Base-by-base conservation (phyloP, 768 basidiomycete species). In the Polyporus arcularius region DNA sequence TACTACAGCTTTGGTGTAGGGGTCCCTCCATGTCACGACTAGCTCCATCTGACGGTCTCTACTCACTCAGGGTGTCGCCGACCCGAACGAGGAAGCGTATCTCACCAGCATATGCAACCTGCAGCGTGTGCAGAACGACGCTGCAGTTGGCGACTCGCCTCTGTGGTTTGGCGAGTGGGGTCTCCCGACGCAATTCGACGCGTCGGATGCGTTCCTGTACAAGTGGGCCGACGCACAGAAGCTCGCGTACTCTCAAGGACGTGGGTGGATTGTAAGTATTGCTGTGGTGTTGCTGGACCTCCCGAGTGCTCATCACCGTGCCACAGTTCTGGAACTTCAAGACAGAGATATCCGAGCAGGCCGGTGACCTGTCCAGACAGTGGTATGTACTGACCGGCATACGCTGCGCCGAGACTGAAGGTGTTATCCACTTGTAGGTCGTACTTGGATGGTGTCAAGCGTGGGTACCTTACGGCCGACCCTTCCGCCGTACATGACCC, bases 191-290 rank as follows among this genome's bases (percentile, higher is more conserved):
- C 78, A 88, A 60, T 90, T 89, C 71, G 51, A 71, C 32, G 85
- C 88, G 4, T 82, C 84, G 2, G 80, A 89, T 54, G 79, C 68
- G 0, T 90, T 90, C 76, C 70, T 90, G 45, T 61, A 53, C 58
- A 73, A 87, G 67, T 90, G 89, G 89, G 89, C 87, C 11, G 89
- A 90, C 65, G 87, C 89, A 28, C 89, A 90, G 71, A 90, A 90
- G 70, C 72, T 84, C 41, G 76, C 81, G 1, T 90, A 89, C 55
- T 78, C 80, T 55, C 72, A 86, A 61, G 78, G 80, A 38, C 79
- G 80, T 2, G 88, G 88, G 30, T 90, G 88, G 87, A 78, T 89
- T 43, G 87, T 88, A 63, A 73, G 85, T 77, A 3, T 48, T 26
- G 42, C 31, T 51, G 14, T 6, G 16, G 38, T 3, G 3, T 9